These are phyloP conservation scores for Skeletonema grethae DNA, from an alignment of 108 stramenopile species.

Conservation along the genomic window DNA sequence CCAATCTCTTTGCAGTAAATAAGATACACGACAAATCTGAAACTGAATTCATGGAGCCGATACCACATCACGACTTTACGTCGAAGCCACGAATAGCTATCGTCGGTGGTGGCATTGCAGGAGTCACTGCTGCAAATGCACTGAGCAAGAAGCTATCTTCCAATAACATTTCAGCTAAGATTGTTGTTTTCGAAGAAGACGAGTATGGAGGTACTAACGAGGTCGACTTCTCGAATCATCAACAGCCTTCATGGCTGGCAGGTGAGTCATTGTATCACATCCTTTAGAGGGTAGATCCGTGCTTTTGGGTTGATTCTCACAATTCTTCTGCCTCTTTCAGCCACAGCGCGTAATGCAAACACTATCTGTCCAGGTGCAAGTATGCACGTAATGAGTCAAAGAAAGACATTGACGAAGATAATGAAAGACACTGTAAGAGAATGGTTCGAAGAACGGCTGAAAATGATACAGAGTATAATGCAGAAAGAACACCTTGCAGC, in stretches of 20 bases:
- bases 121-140: constrained; percentile 49
- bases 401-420: constrained; percentile 30
- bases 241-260: constrained; percentile 47
- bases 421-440: constrained; percentile 38
- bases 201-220: constrained; percentile 8
- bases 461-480: constrained; percentile 14
- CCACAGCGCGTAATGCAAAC: constrained; percentile 59
- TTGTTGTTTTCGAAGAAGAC: constrained; percentile 50
- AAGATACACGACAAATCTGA: neutral
- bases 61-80: neutral
- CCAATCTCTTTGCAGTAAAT: neutral
- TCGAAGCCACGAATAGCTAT: constrained; percentile 30
- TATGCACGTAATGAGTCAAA: constrained; percentile 54
- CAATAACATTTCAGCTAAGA: constrained; percentile 14
- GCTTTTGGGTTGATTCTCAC: neutral
- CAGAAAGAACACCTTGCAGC: constrained; percentile 12
- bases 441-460: constrained; percentile 12
- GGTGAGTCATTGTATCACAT: constrained; percentile 8
- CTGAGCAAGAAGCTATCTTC: constrained; percentile 16
- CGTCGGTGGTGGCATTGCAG: constrained; percentile 46
- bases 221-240: constrained; percentile 15
- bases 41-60: neutral
- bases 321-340: constrained; percentile 6
- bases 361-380: constrained; percentile 48
- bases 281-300: neutral